Conservation (phyloP, 768 basidiomycete species). For the Gyrodon lividus region DNA sequence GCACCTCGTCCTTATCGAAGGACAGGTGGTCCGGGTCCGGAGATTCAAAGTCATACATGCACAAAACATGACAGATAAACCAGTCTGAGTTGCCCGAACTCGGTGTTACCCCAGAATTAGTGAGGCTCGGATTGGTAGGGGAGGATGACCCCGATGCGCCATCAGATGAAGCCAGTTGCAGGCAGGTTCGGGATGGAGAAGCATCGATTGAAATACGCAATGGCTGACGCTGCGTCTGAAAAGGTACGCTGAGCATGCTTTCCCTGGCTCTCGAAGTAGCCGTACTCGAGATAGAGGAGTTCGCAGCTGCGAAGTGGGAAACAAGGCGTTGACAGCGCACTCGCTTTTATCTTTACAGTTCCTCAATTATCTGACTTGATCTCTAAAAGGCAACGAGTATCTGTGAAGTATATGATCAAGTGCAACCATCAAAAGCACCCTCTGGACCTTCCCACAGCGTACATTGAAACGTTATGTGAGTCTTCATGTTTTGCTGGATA, state of each 20-base stretch:
- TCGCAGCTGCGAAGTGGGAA: not conserved
- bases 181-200: constrained; percentile 35
- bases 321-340: not conserved
- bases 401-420: constrained; percentile 11
- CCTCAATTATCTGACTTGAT: not conserved
- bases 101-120: constrained; percentile 25
- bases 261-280: not conserved
- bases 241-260: constrained; percentile 5
- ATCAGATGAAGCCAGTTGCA: constrained; percentile 39
- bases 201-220: constrained; percentile 35
- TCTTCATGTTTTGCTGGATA: not conserved
- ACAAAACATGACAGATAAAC: constrained; percentile 44
- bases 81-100: constrained; percentile 32
- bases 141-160: constrained; percentile 26
- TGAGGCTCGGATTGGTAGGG: constrained; percentile 4
- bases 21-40: constrained; percentile 59
- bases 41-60: constrained; percentile 67
- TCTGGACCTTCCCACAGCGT: constrained; percentile 1
- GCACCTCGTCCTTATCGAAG: constrained; percentile 64
- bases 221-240: constrained; percentile 12
- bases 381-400: constrained; percentile 2
- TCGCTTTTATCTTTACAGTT: constrained; percentile 10
- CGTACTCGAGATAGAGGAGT: not conserved
- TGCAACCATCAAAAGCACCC: constrained; percentile 9
- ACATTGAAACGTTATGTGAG: not conserved